These are phyloP conservation scores for Globisporangium yorkense DNA, from an alignment of 352 stramenopile species.

Conservation along the genomic window DNA sequence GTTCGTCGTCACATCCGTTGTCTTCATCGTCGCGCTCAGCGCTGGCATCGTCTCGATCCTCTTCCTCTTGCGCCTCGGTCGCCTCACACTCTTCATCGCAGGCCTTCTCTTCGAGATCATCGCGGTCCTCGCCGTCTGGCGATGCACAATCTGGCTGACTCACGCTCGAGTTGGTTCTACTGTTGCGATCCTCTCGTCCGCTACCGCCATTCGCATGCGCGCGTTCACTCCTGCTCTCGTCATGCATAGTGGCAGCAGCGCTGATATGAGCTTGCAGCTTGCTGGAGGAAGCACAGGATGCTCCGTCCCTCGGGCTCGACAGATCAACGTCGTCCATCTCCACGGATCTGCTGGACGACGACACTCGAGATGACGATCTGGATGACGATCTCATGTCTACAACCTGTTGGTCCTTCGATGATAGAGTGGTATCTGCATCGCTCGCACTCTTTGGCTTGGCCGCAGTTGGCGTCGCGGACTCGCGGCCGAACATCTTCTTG, in stretches of 20 bases:
- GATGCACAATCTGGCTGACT: neutral
- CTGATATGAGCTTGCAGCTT: neutral
- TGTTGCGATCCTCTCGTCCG: neutral
- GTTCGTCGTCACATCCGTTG: neutral
- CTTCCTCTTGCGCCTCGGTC: neutral
- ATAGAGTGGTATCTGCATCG: neutral
- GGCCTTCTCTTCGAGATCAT: neutral
- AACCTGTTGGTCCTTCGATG: neutral
- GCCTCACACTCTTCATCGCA: neutral
- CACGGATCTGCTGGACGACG: conserved; percentile 6
- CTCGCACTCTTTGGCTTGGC: neutral
- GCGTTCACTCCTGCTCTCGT: neutral
- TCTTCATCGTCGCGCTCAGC: neutral
- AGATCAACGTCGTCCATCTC: neutral
- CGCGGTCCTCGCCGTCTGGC: neutral
- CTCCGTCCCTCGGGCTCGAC: neutral
- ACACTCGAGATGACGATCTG: neutral
- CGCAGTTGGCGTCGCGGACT: neutral
- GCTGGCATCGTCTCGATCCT: neutral
- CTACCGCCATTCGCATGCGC: neutral
- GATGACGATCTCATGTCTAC: neutral
- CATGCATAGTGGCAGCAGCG: neutral
- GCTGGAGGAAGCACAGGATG: neutral
- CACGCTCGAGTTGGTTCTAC: neutral
- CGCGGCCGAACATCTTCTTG: conserved; percentile 26